These are phyloP conservation scores for Tricholoma matsutake DNA, from an alignment of 768 basidiomycete genomes.

Conservation along the genomic window DNA sequence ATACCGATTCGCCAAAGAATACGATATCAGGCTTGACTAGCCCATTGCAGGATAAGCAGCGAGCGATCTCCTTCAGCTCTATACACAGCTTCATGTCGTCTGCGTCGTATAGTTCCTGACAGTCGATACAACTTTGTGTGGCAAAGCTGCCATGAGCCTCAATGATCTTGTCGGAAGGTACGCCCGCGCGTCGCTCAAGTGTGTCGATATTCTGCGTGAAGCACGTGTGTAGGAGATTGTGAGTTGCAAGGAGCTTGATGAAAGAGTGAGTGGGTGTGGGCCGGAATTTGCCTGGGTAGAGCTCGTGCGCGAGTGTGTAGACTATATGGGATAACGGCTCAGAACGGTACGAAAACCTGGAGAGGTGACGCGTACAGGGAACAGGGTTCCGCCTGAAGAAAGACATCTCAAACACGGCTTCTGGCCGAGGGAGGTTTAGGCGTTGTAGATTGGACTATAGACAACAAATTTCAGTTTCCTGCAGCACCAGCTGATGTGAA, in stretches of 20 bases:
- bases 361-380: constrained; percentile 55
- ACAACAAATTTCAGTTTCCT: background rate
- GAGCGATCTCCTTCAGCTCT: constrained; percentile 58
- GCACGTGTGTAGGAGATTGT: constrained; percentile 67
- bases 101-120: constrained; percentile 54
- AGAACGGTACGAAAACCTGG: background rate
- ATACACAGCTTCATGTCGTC: constrained; percentile 67
- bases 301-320: constrained; percentile 89
- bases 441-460: constrained; percentile 71
- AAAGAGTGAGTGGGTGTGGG: constrained; percentile 92
- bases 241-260: constrained; percentile 72
- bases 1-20: constrained; percentile 81
- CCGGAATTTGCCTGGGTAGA: constrained; percentile 87
- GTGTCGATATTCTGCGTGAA: constrained; percentile 95
- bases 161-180: constrained; percentile 70
- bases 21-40: constrained; percentile 94
- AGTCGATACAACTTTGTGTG: constrained; percentile 77
- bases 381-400: constrained; percentile 80
- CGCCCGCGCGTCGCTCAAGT: constrained; percentile 79
- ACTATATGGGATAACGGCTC: constrained; percentile 40
- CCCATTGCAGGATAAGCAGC: constrained; percentile 63
- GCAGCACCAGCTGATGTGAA: background rate
- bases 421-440: constrained; percentile 83
- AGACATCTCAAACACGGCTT: constrained; percentile 91
- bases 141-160: constrained; percentile 99